phyloP scores from a whole-genome alignment of 139 green algal species.

The Chlorella sp. region DNA sequence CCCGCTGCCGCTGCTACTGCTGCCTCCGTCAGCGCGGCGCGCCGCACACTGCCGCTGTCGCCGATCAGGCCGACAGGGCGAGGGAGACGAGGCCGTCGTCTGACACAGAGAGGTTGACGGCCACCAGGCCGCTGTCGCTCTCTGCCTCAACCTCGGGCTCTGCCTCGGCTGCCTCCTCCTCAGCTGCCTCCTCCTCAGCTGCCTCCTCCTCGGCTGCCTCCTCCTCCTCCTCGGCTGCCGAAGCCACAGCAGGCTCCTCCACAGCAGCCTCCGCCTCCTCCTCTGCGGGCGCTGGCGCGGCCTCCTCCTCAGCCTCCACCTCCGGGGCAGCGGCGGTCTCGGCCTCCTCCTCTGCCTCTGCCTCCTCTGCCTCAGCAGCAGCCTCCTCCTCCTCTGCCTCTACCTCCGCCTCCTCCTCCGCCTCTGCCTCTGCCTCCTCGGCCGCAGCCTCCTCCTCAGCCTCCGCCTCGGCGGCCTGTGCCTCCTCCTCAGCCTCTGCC shows the following conservation, averaged over 20 bases:
- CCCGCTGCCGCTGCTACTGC: not conserved
- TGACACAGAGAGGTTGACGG: slow-evolving; percentile 25
- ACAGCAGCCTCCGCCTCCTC: not conserved
- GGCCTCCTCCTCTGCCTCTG: not conserved
- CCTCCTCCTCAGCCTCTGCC: not conserved
- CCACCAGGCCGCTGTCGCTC: not conserved
- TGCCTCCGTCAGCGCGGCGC: not conserved
- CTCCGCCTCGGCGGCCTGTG: not conserved
- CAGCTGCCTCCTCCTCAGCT: not conserved
- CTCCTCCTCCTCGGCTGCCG: not conserved
- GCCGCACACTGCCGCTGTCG: not conserved
- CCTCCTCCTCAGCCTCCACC: not conserved
- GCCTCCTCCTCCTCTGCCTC: not conserved
- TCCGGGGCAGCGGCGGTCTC: not conserved
- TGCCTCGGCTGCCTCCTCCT: not conserved
- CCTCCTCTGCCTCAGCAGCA: not conserved
- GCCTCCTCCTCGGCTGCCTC: not conserved
- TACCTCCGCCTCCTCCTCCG: not conserved
- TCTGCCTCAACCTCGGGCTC: not conserved
- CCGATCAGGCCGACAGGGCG: slow-evolving; percentile 1
- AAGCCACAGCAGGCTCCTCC: not conserved
- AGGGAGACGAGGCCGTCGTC: slow-evolving; percentile 25
- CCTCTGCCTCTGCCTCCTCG: not conserved
- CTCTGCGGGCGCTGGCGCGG: not conserved
- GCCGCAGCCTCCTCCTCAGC: not conserved